phyloP scores from a whole-genome alignment of 192 early-diverging fungal genomes.

The Kickxella alabastrina region DNA sequence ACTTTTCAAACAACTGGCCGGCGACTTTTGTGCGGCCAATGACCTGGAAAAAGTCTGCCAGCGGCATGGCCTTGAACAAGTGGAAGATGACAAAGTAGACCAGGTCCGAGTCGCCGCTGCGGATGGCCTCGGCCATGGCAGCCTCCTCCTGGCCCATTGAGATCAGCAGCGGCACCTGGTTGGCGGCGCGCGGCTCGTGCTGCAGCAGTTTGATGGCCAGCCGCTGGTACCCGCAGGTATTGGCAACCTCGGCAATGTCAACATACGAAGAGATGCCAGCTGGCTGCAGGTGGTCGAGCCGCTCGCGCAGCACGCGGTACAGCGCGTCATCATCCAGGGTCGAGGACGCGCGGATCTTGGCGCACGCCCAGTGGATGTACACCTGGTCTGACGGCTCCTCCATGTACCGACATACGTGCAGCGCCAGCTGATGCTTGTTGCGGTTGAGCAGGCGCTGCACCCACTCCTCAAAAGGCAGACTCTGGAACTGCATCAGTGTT shows the following conservation, averaged over 20 bases:
- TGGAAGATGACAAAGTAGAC: slow-evolving; percentile 91
- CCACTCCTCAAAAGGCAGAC: slow-evolving; percentile 75
- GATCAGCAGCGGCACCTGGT: slow-evolving; percentile 92
- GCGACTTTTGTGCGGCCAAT: slow-evolving; percentile 80
- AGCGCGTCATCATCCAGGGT: slow-evolving; percentile 83
- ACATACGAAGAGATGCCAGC: slow-evolving; percentile 71
- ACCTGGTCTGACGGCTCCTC: slow-evolving; percentile 75
- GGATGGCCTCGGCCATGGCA: slow-evolving; percentile 86
- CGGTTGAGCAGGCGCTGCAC: slow-evolving; percentile 80
- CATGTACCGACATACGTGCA: slow-evolving; percentile 80
- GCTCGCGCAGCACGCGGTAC: slow-evolving; percentile 72
- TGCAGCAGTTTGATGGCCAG: slow-evolving; percentile 81
- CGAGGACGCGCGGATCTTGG: slow-evolving; percentile 78
- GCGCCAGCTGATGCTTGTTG: slow-evolving; percentile 80
- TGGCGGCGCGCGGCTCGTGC: slow-evolving; percentile 89
- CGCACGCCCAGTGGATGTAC: slow-evolving; percentile 94
- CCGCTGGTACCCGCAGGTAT: slow-evolving; percentile 73
- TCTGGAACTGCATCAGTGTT: slow-evolving; percentile 72
- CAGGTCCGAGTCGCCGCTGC: slow-evolving; percentile 94
- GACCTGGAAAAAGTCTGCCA: slow-evolving; percentile 88
- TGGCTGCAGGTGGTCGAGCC: slow-evolving; percentile 61
- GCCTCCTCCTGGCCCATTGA: slow-evolving; percentile 88
- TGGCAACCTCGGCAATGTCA: slow-evolving; percentile 90
- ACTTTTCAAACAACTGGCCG: slow-evolving; percentile 78
- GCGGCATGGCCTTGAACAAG: slow-evolving; percentile 74